These are phyloP conservation scores for Bipolaris zeicola DNA, from an alignment of 2,329 filamentous ascomycete species.

Conservation along the genomic window DNA sequence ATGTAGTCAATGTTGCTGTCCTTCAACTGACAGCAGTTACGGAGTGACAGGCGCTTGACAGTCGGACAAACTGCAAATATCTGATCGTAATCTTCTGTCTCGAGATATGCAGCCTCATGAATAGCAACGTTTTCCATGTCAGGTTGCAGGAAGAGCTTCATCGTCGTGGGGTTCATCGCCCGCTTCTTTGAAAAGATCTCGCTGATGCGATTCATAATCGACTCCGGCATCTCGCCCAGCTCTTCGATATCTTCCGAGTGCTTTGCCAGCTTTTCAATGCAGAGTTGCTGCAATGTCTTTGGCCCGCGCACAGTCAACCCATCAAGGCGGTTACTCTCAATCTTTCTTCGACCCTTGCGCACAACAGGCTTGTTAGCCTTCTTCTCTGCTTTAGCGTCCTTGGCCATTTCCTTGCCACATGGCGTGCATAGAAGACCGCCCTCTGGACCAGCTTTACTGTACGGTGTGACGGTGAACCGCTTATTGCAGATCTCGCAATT, in stretches of 20 bases:
- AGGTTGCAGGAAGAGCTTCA: slow-evolving; percentile 58
- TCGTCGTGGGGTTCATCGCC: slow-evolving; percentile 58
- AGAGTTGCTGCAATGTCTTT: slow-evolving; percentile 70
- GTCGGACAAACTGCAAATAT: slow-evolving; percentile 78
- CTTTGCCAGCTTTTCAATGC: slow-evolving; percentile 67
- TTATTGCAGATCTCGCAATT: slow-evolving; percentile 87
- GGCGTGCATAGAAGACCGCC: slow-evolving; percentile 84
- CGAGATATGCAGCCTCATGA: slow-evolving; percentile 69
- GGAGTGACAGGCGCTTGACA: slow-evolving; percentile 73
- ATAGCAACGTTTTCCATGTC: slow-evolving; percentile 63
- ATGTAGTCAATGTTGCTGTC: slow-evolving; percentile 83
- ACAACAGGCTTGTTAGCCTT: slow-evolving; percentile 63
- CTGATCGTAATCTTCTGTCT: slow-evolving; percentile 75
- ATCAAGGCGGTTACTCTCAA: slow-evolving; percentile 84
- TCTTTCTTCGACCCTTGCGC: slow-evolving; percentile 70
- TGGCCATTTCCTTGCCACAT: slow-evolving; percentile 76
- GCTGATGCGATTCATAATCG: slow-evolving; percentile 62
- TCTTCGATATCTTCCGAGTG: slow-evolving; percentile 69
- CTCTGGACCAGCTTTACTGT: slow-evolving; percentile 79
- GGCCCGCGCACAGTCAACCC: slow-evolving; percentile 69
- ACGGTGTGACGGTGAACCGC: slow-evolving; percentile 90
- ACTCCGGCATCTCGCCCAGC: slow-evolving; percentile 65
- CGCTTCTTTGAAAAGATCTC: slow-evolving; percentile 69
- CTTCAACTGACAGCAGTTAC: slow-evolving; percentile 91
- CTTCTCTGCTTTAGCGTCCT: slow-evolving; percentile 66